Conservation (phyloP, 2,329 filamentous ascomycete genomes). For the Westerdykella aurantiaca region DNA sequence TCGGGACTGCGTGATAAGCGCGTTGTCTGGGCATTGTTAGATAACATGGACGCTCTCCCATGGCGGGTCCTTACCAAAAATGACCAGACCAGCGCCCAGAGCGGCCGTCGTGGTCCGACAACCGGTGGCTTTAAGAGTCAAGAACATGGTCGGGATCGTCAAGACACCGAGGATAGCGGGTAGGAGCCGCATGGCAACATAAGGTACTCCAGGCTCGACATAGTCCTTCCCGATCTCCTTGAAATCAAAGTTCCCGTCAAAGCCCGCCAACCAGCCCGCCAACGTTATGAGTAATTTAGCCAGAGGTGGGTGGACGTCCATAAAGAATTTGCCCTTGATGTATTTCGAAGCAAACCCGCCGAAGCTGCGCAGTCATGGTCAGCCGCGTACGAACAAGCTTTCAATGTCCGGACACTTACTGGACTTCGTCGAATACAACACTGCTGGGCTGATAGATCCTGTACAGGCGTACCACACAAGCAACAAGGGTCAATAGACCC, state of each 20-base stretch:
- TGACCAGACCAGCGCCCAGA: conserved; percentile 77
- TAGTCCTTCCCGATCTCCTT: conserved; percentile 99
- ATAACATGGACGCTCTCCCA: too few relatives aligned
- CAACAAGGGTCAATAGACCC: conserved; percentile 65
- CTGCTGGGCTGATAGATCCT: conserved; percentile 93
- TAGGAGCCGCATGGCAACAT: conserved; percentile 94
- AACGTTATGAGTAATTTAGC: conserved; percentile 96
- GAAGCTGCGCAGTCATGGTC: conserved; percentile 56
- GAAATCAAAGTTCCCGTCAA: conserved; percentile 94
- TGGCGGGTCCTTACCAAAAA: conserved; percentile 62
- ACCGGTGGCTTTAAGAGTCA: conserved; percentile 85
- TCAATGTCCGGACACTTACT: conserved; percentile 57
- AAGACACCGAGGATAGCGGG: conserved; percentile 85
- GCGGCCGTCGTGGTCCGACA: conserved; percentile 81
- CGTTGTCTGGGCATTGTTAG: conserved; percentile 64
- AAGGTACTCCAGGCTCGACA: conserved; percentile 86
- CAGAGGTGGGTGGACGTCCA: conserved; percentile 98
- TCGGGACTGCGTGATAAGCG: conserved; percentile 87
- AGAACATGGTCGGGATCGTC: conserved; percentile 85
- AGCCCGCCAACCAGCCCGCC: conserved; percentile 89
- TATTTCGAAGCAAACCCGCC: conserved; percentile 98
- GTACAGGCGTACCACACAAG: conserved; percentile 78
- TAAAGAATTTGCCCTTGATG: conserved; percentile 98
- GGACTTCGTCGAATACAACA: conserved; percentile 98
- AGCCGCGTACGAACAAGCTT: conserved; percentile 12